phyloP scores from a whole-genome alignment of 1,284 basidiomycete species.

The Ganoderma sp. region DNA sequence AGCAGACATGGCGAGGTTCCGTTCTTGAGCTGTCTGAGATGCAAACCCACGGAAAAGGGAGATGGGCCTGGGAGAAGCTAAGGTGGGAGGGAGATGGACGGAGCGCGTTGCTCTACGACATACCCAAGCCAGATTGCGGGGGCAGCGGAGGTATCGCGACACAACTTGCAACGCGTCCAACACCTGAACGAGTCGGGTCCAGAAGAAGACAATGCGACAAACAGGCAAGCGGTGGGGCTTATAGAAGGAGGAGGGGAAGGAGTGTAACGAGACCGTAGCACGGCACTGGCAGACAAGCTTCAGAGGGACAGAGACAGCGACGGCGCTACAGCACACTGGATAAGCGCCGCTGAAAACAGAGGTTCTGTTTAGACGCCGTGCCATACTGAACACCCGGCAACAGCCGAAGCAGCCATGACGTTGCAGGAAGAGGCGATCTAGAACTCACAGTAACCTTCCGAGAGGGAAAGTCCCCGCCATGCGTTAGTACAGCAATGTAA shows the following conservation, averaged over 20 bases:
- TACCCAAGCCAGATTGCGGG: slow-evolving; percentile 29
- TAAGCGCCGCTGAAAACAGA: neutral
- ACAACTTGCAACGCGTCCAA: slow-evolving; percentile 8
- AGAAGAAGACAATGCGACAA: neutral
- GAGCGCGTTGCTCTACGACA: slow-evolving; percentile 22
- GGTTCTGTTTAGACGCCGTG: neutral
- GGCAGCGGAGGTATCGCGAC: neutral
- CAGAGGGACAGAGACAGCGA: neutral
- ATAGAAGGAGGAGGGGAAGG: neutral
- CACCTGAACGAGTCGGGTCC: neutral
- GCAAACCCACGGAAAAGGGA: neutral
- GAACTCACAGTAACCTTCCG: neutral
- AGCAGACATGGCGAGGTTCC: slow-evolving; percentile 44
- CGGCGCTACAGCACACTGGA: no score
- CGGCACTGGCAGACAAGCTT: neutral
- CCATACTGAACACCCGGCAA: slow-evolving; percentile 4
- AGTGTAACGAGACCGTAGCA: neutral
- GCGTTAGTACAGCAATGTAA: neutral
- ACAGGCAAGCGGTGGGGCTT: neutral
- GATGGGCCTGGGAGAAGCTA: neutral
- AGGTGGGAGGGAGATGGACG: slow-evolving; percentile 9
- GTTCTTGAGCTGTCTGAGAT: neutral
- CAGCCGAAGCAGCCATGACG: neutral
- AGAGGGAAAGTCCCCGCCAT: no score
- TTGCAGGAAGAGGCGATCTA: neutral